Evolutionary conservation across 2,329 filamentous ascomycete species (phyloP).

Genomic region (Beauveria australis): DNA sequence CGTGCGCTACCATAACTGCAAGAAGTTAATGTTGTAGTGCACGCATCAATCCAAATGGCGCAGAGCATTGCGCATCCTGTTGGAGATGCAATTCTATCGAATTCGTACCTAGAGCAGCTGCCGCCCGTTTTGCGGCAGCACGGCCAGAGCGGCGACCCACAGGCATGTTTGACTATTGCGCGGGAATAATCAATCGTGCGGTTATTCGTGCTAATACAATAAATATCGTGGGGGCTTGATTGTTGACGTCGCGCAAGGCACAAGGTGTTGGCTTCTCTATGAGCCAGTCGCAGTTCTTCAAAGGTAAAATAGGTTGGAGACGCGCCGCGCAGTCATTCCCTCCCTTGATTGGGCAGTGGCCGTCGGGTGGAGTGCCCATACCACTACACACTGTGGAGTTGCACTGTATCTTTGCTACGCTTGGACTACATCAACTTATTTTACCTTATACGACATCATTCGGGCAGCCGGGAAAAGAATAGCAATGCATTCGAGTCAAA

Average conservation of each 20-base stretch:
- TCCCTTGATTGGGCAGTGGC: conserved; percentile 19
- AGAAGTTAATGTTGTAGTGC: not conserved
- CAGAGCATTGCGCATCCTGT: not conserved
- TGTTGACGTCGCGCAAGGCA: not conserved
- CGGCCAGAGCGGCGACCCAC: conserved; percentile 41
- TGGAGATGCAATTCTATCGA: conserved; percentile 5
- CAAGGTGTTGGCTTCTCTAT: not conserved
- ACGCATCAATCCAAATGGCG: not conserved
- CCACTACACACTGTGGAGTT: conserved; percentile 14
- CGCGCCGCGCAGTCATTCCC: conserved; percentile 17
- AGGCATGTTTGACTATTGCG: conserved; percentile 11
- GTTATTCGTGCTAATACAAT: not conserved
- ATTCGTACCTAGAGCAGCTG: conserved; percentile 43
- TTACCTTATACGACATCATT: too few species aligned
- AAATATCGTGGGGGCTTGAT: not conserved
- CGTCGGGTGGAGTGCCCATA: not conserved
- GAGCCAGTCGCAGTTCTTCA: not conserved
- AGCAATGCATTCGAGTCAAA: not conserved
- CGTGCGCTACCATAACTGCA: not conserved
- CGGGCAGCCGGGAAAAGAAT: not conserved
- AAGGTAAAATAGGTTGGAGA: conserved; percentile 14
- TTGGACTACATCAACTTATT: not conserved
- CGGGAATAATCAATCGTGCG: not conserved
- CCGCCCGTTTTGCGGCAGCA: conserved; percentile 45
- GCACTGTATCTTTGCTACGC: conserved; percentile 5